Percentiles rank a stretch among this genome's conserved stretches.
Evolutionary conservation across 495 filamentous ascomycete species (phyloP).

Genomic region (Lophiostoma macrostomum): DNA sequence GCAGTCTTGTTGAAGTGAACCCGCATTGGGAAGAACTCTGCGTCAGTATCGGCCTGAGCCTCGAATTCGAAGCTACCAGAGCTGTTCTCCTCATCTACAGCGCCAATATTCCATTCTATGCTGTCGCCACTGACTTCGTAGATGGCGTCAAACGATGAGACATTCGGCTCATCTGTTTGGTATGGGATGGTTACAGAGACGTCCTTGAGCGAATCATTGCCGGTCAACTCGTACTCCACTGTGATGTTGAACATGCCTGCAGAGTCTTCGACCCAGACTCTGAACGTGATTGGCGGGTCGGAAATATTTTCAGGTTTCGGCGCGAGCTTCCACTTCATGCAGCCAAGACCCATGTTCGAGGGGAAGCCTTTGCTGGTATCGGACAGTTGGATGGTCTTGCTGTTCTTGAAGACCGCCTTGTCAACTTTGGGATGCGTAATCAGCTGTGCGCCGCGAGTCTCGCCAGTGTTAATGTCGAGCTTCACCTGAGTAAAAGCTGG

Average conservation of each 20-base stretch:
- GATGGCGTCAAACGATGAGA: conserved; percentile 88
- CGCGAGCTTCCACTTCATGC: conserved; percentile 81
- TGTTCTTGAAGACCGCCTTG: conserved; percentile 72
- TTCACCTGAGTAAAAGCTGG: conserved; percentile 83
- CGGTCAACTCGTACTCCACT: conserved; percentile 88
- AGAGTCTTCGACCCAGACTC: conserved; percentile 85
- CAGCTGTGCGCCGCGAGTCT: conserved; percentile 79
- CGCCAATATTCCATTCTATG: conserved; percentile 87
- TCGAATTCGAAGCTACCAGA: conserved; percentile 92
- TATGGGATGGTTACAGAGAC: conserved; percentile 86
- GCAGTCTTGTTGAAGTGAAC: conserved; percentile 82
- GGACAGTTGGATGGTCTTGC: conserved; percentile 77
- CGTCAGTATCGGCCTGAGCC: conserved; percentile 75
- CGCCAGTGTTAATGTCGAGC: conserved; percentile 69
- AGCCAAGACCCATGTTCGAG: conserved; percentile 81
- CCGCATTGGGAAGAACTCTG: conserved; percentile 95
- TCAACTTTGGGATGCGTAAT: conserved; percentile 95
- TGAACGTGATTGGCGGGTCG: conserved; percentile 82
- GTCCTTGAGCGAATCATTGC: conserved; percentile 70
- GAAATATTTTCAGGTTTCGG: conserved; percentile 69
- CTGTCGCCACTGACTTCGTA: conserved; percentile 94
- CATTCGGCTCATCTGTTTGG: conserved; percentile 71
- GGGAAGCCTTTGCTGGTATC: conserved; percentile 85
- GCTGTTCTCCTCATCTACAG: conserved; percentile 72
- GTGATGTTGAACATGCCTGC: conserved; percentile 78